Base-by-base conservation (phyloP, 129 eudicot species). In the Escallonia rubra region DNA sequence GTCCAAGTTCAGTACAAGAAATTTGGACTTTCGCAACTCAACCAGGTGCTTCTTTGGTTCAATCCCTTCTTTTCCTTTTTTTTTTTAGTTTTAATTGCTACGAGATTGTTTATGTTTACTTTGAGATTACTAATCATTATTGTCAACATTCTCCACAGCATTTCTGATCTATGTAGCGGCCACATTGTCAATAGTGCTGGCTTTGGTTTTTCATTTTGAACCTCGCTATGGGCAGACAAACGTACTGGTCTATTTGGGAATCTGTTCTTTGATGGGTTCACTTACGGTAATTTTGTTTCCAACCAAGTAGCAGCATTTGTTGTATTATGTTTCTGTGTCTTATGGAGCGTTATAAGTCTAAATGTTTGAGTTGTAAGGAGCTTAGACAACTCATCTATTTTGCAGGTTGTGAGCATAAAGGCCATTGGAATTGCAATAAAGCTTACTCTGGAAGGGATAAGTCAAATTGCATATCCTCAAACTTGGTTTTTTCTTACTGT, bases 231-330 rank as follows among this genome's bases (percentile, higher is more conserved):
- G 97, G 71, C 97, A 87, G 75, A 82, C 93, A 74, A 91, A 91
- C 72, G 80, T 91, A 55, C 81, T 91, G 60, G 71, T 91, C 50
- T 90, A 90, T 79, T 65, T 90, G 86, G 97, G 97, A 52, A 87
- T 90, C 53, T 90, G 97, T 79, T 90, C 97, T 74, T 76, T 90
- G 53, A 87, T 87, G 84, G 97, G 97, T 67, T 86, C 95, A 41
- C 80, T 88, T 57, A 85, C 92, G 85, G 92, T 88, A 88, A 80
- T 57, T 67, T 7, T 55, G 39, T 49, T 59, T 43, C 15, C 63
- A 42, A 13, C 43, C 46, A 15, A 15, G 54, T 40, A 39, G 3
- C 5, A 13, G 3, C 61, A n/a, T 43, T 45, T 4, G 43, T 6
- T 76, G 1, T 57, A 38, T 61, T 56, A 56, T 40, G 10, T 57